Percentiles rank a stretch among this genome's conserved stretches.
phyloP scores from a whole-genome alignment of 176 grass and related monocot genomes.

The Alopecurus myosuroides region DNA sequence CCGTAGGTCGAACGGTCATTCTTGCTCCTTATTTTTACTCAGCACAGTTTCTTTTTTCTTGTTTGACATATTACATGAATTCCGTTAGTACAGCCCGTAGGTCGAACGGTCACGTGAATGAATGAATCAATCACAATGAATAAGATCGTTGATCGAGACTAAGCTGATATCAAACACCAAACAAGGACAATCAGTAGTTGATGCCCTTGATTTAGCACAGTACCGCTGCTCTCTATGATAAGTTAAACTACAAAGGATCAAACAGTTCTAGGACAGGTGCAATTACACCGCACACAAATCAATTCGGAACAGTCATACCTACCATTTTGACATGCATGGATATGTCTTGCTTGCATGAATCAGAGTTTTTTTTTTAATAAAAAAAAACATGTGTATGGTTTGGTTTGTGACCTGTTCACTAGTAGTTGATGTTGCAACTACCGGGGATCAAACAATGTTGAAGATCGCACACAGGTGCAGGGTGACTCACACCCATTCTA shows the following conservation, averaged over 20 bases:
- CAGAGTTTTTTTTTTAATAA: not conserved
- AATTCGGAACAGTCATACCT: slow-evolving; percentile 10
- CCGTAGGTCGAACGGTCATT: slow-evolving; percentile 18
- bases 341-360: slow-evolving; percentile 20
- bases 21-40: too few relatives aligned
- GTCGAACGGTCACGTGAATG: slow-evolving; percentile 24
- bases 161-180: slow-evolving; percentile 4
- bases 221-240: not conserved
- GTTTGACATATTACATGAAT: not conserved
- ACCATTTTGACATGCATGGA: slow-evolving; percentile 18
- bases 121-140: slow-evolving; percentile 32
- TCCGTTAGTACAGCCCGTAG: not conserved
- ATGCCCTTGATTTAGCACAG: not conserved
- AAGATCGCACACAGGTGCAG: slow-evolving; percentile 16
- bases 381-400: not conserved
- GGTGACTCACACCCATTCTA: not conserved
- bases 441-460: not conserved
- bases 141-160: slow-evolving; percentile 27
- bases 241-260: not conserved
- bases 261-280: slow-evolving; percentile 19
- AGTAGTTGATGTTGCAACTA: slow-evolving; percentile 34
- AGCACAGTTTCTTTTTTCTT: too few relatives aligned
- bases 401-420: not conserved
- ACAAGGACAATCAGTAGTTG: not conserved
- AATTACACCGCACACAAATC: not conserved